A percentile compares a stretch with the other conserved stretches of the same genome.
Evolutionary conservation across 1,284 basidiomycete species (phyloP).

Genomic region (Xerocomus minutiporus): DNA sequence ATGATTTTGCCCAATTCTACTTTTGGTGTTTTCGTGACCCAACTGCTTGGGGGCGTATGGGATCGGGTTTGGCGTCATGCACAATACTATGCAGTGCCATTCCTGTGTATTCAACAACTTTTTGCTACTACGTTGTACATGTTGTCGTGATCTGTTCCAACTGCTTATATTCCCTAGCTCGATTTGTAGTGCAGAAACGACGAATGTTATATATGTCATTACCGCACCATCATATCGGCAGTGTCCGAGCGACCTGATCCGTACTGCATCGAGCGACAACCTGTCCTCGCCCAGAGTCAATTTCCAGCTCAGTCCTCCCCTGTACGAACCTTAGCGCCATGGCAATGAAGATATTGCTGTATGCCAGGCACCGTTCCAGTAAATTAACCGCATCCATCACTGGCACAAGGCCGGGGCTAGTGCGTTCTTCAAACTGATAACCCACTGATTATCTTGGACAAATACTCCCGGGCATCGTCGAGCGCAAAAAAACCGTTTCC

Average conservation of each 20-base stretch:
- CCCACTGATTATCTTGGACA: background rate
- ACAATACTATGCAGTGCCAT: slow-evolving; percentile 22
- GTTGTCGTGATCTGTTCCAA: slow-evolving; percentile 25
- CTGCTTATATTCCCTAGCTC: slow-evolving; percentile 24
- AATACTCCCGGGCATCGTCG: background rate
- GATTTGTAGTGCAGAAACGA: slow-evolving; percentile 19
- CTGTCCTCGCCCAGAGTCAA: no score
- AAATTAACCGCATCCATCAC: background rate
- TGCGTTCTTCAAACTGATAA: background rate
- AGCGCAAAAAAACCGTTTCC: no score
- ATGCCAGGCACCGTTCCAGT: background rate
- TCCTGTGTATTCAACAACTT: slow-evolving; percentile 18
- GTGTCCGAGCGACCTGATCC: no score
- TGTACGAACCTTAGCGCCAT: background rate
- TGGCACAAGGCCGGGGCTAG: background rate
- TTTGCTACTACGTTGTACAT: slow-evolving; percentile 30
- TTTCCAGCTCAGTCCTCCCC: no score
- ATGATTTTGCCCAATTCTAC: slow-evolving; percentile 10
- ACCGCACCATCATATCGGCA: background rate
- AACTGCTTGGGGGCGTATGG: slow-evolving; percentile 7
- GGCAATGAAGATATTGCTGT: background rate
- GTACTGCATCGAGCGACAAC: no score
- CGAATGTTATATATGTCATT: slow-evolving; percentile 15
- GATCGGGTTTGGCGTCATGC: slow-evolving; percentile 17
- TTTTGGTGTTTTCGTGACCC: slow-evolving; percentile 18